Conservation (phyloP, 75 land plant genomes). For the Sequoiadendron giganteum region DNA sequence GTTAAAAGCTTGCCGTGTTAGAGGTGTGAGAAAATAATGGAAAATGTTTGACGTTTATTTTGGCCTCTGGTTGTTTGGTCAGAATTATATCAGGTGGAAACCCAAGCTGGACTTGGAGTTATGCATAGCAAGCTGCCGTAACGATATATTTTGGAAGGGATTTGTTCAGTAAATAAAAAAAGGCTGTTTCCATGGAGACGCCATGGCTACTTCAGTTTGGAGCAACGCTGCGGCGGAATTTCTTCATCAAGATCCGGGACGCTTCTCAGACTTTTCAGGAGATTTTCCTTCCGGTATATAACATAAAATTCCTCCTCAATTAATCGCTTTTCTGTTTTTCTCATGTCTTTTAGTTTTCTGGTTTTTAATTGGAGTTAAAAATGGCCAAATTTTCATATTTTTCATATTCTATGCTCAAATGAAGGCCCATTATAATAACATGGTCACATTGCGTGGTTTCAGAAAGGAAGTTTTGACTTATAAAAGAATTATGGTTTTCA, state of each 20-base stretch:
- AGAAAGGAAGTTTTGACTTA: not conserved
- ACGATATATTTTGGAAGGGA: not conserved
- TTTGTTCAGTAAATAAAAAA: not conserved
- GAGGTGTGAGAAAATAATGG: not conserved
- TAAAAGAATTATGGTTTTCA: not conserved
- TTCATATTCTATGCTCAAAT: not conserved
- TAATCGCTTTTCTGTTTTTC: not conserved
- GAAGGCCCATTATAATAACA: not conserved
- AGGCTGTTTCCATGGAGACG: constrained; percentile 15
- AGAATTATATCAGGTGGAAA: too few species aligned
- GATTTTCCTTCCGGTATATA: constrained; percentile 27
- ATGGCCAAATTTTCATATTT: not conserved
- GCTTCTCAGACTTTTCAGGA: constrained; percentile 29
- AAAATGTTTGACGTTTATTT: not conserved
- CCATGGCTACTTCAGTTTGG: constrained; percentile 24
- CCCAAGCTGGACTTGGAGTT: not conserved
- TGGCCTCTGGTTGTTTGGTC: not conserved
- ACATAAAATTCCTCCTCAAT: not conserved
- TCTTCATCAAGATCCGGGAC: constrained; percentile 30
- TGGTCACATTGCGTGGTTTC: not conserved
- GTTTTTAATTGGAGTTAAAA: not conserved
- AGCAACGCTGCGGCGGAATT: constrained; percentile 31
- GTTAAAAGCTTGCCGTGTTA: not conserved
- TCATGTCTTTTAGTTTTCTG: not conserved
- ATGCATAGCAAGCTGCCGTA: too few species aligned